Evolutionary conservation across 2,329 filamentous ascomycete species (phyloP).

Genomic region (Gliomastix tumulicola): DNA sequence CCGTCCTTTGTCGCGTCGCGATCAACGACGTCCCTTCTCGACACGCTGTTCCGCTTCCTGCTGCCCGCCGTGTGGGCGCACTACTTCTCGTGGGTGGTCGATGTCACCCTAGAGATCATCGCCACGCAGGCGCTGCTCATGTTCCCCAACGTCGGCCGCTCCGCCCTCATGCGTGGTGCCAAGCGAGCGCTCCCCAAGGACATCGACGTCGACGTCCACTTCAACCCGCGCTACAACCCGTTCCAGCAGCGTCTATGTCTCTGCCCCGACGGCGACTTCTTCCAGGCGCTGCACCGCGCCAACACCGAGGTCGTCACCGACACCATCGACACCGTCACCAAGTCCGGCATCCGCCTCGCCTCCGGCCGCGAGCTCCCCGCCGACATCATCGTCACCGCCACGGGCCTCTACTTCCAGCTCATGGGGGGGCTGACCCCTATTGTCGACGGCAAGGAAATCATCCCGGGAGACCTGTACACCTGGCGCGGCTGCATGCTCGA

Average conservation of each 20-base stretch:
- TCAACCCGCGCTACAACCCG: conserved; percentile 53
- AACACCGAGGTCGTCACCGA: conserved; percentile 38
- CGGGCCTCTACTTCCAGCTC: conserved; percentile 51
- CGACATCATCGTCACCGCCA: conserved; percentile 61
- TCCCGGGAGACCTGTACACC: conserved; percentile 38
- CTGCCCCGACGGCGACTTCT: conserved; percentile 45
- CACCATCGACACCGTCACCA: conserved; percentile 37
- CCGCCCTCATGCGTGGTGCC: conserved; percentile 35
- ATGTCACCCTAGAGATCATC: conserved; percentile 35
- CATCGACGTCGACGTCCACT: conserved; percentile 49
- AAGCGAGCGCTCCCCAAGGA: conserved; percentile 39
- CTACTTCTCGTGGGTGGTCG: conserved; percentile 35
- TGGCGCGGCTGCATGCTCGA: conserved; percentile 59
- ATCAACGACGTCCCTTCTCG: conserved; percentile 23
- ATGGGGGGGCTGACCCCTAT: conserved; percentile 40
- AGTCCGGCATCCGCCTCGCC: conserved; percentile 31
- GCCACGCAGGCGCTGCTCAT: conserved; percentile 40
- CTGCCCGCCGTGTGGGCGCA: conserved; percentile 36
- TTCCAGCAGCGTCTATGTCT: conserved; percentile 72
- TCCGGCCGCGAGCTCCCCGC: conserved; percentile 42
- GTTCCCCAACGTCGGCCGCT: conserved; percentile 42
- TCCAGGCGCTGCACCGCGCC: conserved; percentile 27
- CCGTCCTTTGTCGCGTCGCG: conserved; percentile 58
- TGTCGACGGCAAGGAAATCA: conserved; percentile 42
- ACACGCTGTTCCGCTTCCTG: conserved; percentile 24